Conservation (phyloP, 148 eudicot genomes). For the Limonium bicolor region DNA sequence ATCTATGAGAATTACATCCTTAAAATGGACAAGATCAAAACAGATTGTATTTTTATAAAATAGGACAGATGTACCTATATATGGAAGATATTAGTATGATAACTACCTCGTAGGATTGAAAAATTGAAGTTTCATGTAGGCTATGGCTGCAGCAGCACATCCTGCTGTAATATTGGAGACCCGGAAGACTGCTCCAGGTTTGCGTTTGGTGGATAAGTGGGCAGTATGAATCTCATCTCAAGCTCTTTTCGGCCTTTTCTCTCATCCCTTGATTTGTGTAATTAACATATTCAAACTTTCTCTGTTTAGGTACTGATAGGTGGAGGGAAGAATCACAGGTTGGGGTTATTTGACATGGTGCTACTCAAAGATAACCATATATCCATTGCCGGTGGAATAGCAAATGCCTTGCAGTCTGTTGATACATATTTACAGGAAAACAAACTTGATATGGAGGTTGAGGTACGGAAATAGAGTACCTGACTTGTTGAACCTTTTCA, state of each 20-base stretch:
- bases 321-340: conserved; percentile 86
- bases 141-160: conserved; percentile 84
- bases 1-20: too few species aligned
- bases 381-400: conserved; percentile 85
- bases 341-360: conserved; percentile 97
- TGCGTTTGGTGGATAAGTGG: conserved; percentile 98
- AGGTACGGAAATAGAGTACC: conserved; percentile 24
- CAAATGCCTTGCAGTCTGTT: conserved; percentile 60
- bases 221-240: conserved; percentile 64
- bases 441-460: conserved; percentile 76
- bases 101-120: too few species aligned
- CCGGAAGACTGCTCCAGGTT: conserved; percentile 91
- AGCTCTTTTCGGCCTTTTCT: neutral
- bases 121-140: conserved; percentile 44
- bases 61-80: too few species aligned
- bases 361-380: conserved; percentile 93
- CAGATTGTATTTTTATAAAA: too few species aligned
- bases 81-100: too few species aligned
- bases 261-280: neutral
- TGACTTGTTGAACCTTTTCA: neutral
- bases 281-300: conserved; percentile 2
- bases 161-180: conserved; percentile 86
- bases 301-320: conserved; percentile 68
- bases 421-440: conserved; percentile 62
- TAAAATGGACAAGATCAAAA: too few species aligned